A percentile compares a stretch with the other conserved stretches of the same genome.
Evolutionary conservation across 768 basidiomycete species (phyloP).

Genomic region (Macrocybe gigantea): DNA sequence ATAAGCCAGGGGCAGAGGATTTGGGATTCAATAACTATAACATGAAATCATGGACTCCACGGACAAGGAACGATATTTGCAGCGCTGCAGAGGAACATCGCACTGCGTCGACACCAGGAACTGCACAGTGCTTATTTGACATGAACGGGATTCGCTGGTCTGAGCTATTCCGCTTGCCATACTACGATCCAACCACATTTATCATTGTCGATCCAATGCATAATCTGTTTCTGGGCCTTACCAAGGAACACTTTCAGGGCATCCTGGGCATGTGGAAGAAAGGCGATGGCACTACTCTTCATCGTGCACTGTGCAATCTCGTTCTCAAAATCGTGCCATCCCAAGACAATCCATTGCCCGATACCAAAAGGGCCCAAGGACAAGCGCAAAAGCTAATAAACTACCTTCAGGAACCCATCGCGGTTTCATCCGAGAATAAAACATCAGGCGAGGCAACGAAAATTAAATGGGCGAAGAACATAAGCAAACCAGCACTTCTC

Average conservation of each 20-base stretch:
- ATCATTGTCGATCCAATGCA: slow-evolving; percentile 27
- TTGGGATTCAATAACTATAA: slow-evolving; percentile 10
- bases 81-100: slow-evolving; percentile 9
- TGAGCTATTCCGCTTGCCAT: slow-evolving; percentile 20
- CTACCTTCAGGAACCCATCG: too few species aligned
- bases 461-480: too few species aligned
- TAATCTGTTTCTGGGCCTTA: slow-evolving; percentile 15
- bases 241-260: slow-evolving; percentile 13
- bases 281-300: too few species aligned
- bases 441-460: too few species aligned
- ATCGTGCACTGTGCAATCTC: too few species aligned
- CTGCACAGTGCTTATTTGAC: slow-evolving; percentile 12
- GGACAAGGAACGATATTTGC: not conserved
- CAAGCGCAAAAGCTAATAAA: too few species aligned
- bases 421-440: too few species aligned
- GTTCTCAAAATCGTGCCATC: too few species aligned
- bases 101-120: slow-evolving; percentile 8
- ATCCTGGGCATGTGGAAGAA: slow-evolving; percentile 11
- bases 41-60: slow-evolving; percentile 8
- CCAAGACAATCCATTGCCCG: too few species aligned
- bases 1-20: not conserved
- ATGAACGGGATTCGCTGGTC: slow-evolving; percentile 22
- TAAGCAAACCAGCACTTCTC: too few species aligned
- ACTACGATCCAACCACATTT: slow-evolving; percentile 20
- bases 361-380: too few species aligned